These are phyloP conservation scores for Phellopilus nigrolimitatus DNA, from an alignment of 1,284 basidiomycete species.

Conservation along the genomic window DNA sequence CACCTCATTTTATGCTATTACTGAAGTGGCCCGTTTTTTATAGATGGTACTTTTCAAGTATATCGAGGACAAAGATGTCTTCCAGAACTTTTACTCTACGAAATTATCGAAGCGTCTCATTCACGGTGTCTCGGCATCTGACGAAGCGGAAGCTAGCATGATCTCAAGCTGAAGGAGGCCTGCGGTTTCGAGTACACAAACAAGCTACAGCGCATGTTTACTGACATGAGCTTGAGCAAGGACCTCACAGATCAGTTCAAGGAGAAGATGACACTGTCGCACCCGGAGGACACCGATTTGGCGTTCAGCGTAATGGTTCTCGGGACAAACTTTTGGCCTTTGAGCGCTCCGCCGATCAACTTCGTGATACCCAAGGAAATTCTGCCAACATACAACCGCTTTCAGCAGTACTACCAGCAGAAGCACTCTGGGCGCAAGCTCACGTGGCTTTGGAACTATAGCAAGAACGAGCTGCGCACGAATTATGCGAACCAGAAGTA, in stretches of 20 bases:
- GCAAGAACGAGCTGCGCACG: slow-evolving; percentile 92
- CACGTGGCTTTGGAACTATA: slow-evolving; percentile 98
- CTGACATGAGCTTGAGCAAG: slow-evolving; percentile 93
- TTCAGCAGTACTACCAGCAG: slow-evolving; percentile 90
- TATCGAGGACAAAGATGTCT: slow-evolving; percentile 98
- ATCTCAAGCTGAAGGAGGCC: slow-evolving; percentile 98
- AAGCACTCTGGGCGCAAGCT: slow-evolving; percentile 95
- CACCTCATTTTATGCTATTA: too few relatives aligned
- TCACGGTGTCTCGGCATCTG: slow-evolving; percentile 88
- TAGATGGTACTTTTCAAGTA: slow-evolving; percentile 99
- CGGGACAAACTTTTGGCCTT: slow-evolving; percentile 95
- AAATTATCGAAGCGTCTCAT: slow-evolving; percentile 95
- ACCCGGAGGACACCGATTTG: slow-evolving; percentile 77
- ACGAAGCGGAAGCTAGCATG: slow-evolving; percentile 97
- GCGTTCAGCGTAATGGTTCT: slow-evolving; percentile 93
- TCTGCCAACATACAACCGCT: slow-evolving; percentile 83
- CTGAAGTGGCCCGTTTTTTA: background rate
- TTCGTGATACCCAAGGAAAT: slow-evolving; percentile 91
- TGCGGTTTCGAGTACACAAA: slow-evolving; percentile 99
- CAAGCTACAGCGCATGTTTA: slow-evolving; percentile 98
- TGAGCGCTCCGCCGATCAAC: slow-evolving; percentile 80
- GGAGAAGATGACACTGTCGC: slow-evolving; percentile 85
- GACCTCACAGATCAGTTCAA: slow-evolving; percentile 97
- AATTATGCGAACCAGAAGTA: slow-evolving; percentile 94
- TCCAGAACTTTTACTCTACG: slow-evolving; percentile 98